A percentile compares a stretch with the other conserved stretches of the same genome.
Conservation (phyloP, 495 filamentous ascomycete species). For the Neurospora sp. region DNA sequence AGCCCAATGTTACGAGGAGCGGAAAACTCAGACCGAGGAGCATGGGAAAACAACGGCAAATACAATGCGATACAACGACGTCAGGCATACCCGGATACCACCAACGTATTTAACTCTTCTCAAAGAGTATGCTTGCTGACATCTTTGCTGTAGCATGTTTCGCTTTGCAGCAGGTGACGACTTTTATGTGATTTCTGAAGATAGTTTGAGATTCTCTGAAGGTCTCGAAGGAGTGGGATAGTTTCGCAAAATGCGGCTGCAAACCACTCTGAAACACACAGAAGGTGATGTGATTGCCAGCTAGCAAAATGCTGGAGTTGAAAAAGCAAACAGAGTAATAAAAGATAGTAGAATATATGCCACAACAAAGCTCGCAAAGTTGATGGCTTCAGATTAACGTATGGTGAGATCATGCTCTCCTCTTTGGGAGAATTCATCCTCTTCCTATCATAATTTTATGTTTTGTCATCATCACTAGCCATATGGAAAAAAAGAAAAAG, state of each 20-base stretch:
- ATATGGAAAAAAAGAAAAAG: constrained; percentile 15
- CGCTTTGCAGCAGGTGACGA: neutral
- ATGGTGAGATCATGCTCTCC: constrained; percentile 45
- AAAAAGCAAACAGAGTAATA: neutral
- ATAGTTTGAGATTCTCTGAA: neutral
- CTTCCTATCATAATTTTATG: constrained; percentile 49
- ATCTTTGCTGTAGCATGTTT: neutral
- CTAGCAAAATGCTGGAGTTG: neutral
- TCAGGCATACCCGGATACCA: neutral
- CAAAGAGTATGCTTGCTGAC: neutral
- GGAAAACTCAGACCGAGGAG: neutral
- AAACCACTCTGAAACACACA: neutral
- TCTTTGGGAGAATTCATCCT: constrained; percentile 38
- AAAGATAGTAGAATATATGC: neutral
- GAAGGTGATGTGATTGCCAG: neutral
- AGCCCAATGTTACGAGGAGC: neutral
- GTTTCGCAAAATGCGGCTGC: neutral
- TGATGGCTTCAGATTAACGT: constrained; percentile 44
- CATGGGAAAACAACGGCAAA: neutral
- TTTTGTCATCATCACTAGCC: constrained; percentile 47
- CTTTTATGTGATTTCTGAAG: neutral
- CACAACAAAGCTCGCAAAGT: neutral
- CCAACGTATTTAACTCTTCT: neutral
- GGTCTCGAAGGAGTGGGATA: neutral
- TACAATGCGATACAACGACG: neutral